Percentiles rank a stretch among this genome's conserved stretches.
phyloP scores from a whole-genome alignment of 2,329 filamentous ascomycete genomes.

The Hypoxylon sp. region DNA sequence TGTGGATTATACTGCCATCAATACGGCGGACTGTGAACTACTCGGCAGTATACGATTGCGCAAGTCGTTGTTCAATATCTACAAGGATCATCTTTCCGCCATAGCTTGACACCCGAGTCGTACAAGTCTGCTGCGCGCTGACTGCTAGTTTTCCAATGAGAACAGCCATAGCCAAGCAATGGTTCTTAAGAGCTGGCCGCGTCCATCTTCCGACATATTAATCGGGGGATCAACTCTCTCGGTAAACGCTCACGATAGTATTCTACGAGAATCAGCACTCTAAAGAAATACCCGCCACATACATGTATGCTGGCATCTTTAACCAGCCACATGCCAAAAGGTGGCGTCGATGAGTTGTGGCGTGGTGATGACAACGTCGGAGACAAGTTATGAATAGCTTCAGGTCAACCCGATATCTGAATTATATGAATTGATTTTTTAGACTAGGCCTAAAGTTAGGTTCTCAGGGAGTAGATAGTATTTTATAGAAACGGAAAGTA shows the following conservation, averaged over 20 bases:
- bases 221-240: neutral
- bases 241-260: neutral
- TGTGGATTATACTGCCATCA: neutral
- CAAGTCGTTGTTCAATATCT: neutral
- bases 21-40: neutral
- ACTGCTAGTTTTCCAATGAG: neutral
- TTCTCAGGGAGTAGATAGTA: too few relatives aligned
- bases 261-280: too few relatives aligned
- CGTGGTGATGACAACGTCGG: too few relatives aligned
- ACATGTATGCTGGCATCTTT: too few relatives aligned
- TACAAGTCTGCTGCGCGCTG: neutral
- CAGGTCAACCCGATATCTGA: too few relatives aligned
- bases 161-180: neutral
- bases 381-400: too few relatives aligned
- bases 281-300: too few relatives aligned
- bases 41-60: neutral
- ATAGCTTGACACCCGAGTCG: neutral
- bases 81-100: neutral
- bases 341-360: too few relatives aligned
- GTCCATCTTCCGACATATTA: slow-evolving; percentile 1
- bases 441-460: too few relatives aligned
- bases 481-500: too few relatives aligned
- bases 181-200: neutral
- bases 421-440: too few relatives aligned
- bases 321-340: too few relatives aligned